phyloP scores from a whole-genome alignment of 2,329 filamentous ascomycete species.

The Colletotrichum viniferum region DNA sequence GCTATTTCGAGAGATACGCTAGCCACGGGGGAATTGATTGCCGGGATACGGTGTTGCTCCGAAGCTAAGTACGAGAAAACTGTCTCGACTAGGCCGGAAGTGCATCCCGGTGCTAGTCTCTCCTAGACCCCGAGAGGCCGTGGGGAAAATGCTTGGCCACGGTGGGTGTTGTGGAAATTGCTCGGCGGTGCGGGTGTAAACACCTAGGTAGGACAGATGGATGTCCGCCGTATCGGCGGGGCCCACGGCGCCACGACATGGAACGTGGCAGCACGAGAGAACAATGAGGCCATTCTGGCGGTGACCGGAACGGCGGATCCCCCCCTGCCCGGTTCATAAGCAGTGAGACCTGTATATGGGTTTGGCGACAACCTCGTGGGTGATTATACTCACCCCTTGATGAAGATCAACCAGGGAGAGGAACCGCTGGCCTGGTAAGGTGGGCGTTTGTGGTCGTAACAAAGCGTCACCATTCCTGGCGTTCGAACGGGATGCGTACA shows the following conservation, averaged over 20 bases:
- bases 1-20: neutral
- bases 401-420: neutral
- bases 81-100: slow-evolving; percentile 1
- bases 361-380: neutral
- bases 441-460: neutral
- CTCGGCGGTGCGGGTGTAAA: neutral
- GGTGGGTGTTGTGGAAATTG: neutral
- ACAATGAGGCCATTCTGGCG: neutral
- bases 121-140: neutral
- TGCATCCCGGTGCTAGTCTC: neutral
- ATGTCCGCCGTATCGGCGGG: slow-evolving; percentile 4
- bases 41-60: neutral
- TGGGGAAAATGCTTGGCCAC: neutral
- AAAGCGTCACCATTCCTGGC: slow-evolving; percentile 1
- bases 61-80: neutral
- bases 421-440: neutral
- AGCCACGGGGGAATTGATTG: neutral
- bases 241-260: neutral
- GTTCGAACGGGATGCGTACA: neutral
- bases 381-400: neutral
- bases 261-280: neutral
- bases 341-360: neutral
- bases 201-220: neutral
- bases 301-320: neutral
- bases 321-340: neutral